Conservation (phyloP, 1,284 basidiomycete species). For the Xanthoconium separans region DNA sequence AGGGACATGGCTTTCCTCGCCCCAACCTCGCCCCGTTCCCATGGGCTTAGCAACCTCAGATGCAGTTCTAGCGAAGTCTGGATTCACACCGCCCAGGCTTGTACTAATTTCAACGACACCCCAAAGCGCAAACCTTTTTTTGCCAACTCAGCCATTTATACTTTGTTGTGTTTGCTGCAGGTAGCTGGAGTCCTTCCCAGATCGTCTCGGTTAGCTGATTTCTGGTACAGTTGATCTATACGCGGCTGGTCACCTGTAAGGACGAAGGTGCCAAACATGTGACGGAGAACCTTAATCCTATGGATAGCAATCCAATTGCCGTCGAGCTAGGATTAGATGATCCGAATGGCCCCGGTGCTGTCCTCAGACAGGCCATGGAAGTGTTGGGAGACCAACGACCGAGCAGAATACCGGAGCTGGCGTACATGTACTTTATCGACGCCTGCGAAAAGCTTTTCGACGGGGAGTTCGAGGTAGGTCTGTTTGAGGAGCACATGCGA, state of each 20-base stretch:
- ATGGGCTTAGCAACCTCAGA: constrained; percentile 36
- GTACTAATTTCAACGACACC: constrained; percentile 26
- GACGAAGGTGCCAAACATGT: constrained; percentile 68
- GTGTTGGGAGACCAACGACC: constrained; percentile 38
- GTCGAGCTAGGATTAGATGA: constrained; percentile 74
- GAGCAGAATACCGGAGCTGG: constrained; percentile 51
- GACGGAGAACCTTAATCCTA: constrained; percentile 54
- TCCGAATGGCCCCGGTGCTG: constrained; percentile 67
- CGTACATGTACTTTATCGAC: constrained; percentile 88
- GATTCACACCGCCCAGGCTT: constrained; percentile 49
- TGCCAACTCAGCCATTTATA: constrained; percentile 92
- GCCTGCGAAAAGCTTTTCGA: constrained; percentile 95
- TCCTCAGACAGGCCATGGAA: constrained; percentile 64
- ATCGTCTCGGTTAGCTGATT: constrained; percentile 6
- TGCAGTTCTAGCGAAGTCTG: constrained; percentile 49
- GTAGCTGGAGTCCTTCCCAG: constrained; percentile 38
- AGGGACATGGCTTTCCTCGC: constrained; percentile 1
- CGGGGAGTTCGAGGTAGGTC: constrained; percentile 84
- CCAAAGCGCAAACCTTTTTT: constrained; percentile 67
- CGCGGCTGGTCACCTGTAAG: constrained; percentile 86
- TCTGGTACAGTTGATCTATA: constrained; percentile 76
- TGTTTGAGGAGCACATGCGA: constrained; percentile 93
- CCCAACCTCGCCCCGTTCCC: constrained; percentile 31
- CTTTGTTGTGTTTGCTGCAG: constrained; percentile 84
- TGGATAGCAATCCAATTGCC: constrained; percentile 70